Evolutionary conservation across 169 alveolate genomes (phyloP).

Genomic region (Plasmodium sp.): DNA sequence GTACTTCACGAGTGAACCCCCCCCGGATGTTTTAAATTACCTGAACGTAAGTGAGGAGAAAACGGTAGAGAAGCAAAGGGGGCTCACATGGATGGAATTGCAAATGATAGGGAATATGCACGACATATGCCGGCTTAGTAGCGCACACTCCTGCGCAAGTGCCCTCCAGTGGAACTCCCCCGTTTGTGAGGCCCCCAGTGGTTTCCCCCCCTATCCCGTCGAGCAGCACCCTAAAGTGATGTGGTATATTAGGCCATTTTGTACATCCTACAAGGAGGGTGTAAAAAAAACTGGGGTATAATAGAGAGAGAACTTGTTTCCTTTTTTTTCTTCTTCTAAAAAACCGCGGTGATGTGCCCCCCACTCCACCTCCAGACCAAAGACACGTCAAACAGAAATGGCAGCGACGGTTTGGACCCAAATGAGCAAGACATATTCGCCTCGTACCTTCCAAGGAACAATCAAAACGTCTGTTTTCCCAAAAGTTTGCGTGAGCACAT

Average conservation of each 20-base stretch:
- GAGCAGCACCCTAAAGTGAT: background rate
- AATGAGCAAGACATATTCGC: slow-evolving; percentile 39
- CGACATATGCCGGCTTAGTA: background rate
- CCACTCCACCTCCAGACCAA: background rate
- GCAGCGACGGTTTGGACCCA: background rate
- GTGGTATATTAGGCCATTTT: background rate
- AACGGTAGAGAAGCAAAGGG: background rate
- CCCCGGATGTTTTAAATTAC: slow-evolving; percentile 28
- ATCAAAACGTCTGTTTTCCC: slow-evolving; percentile 13
- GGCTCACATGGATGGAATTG: background rate
- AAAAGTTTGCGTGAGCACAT: slow-evolving; percentile 54
- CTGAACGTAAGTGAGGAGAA: background rate
- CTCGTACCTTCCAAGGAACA: slow-evolving; percentile 5
- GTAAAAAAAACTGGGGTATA: background rate
- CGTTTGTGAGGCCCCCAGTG: background rate
- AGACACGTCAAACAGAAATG: background rate
- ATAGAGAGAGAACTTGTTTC: background rate
- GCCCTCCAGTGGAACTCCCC: background rate
- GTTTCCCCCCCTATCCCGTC: background rate
- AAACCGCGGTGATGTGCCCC: background rate
- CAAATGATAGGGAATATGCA: background rate
- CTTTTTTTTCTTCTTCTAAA: too few species aligned
- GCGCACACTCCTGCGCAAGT: background rate
- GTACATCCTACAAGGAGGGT: background rate
- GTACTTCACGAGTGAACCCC: slow-evolving; percentile 41